Evolutionary conservation across 2,329 filamentous ascomycete species (phyloP), one percentile per base, ranked within the genome.

Genomic region (Blastomyces emzantsi): DNA sequence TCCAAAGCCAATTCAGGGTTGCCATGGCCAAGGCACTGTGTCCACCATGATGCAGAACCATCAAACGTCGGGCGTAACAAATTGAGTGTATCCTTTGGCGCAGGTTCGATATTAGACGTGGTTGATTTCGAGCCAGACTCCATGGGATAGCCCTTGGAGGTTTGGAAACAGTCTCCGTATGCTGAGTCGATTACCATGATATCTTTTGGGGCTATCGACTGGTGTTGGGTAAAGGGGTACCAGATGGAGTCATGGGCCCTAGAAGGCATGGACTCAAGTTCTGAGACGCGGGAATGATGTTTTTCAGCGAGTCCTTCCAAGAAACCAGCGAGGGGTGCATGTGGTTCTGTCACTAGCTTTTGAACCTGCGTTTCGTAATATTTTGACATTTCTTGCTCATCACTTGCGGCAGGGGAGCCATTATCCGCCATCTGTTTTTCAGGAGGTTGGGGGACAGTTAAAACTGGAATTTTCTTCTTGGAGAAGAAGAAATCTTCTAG

Each of bases 21-120:
- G 6, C 87, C 88, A 67, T 95, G 91, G 0, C 91, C 90, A 0
- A 95, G 81, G 1, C 90, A 90, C 74, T 95, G 91, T 0, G 90
- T 95, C 90, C 91, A 95, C 90, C 91, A 95, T 0, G 90, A 93
- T 0, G 90, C 90, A 0, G 90, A 94, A 2, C 88, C 90, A 69
- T 95, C 91, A 63, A 94, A 92, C 0, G 88, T 87, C 0, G 89
- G 82, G 56, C 81, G 81, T 0, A 90, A 75, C 3, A 85, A 70
- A 30, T 68, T 49, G 22, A 62, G 33, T 68, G 36, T 25, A 62
- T 30, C 33, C 22, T 57, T 13, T 11, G 51, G 25, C 47, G 64
- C 36, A 43, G 61, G 25, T 60, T 62, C 22, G n/a, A 13, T 30
- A 19, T 47, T 45, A 41, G 25, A 2, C 7, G 60, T 54, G 30